These are phyloP conservation scores for Lotmaria passim DNA, from an alignment of 208 protist species.

Conservation along the genomic window DNA sequence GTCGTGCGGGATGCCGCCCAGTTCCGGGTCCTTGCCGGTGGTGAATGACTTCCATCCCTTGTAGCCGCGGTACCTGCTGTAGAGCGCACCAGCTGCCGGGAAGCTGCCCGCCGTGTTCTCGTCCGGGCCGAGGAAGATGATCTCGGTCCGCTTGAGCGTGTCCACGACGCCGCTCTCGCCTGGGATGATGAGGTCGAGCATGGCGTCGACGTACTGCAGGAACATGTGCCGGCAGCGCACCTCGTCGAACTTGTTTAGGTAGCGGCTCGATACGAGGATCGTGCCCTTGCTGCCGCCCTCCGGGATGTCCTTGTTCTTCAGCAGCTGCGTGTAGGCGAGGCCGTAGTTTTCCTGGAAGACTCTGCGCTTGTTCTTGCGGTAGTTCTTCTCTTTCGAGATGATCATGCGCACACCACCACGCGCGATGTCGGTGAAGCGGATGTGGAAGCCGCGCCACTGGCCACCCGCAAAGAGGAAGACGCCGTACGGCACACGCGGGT, in stretches of 20 bases:
- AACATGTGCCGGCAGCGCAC: slow-evolving; percentile 84
- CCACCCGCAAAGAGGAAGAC: slow-evolving; percentile 93
- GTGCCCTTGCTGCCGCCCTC: slow-evolving; percentile 97
- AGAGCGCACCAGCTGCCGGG: slow-evolving; percentile 67
- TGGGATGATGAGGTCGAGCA: slow-evolving; percentile 93
- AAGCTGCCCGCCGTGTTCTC: slow-evolving; percentile 94
- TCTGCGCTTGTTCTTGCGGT: slow-evolving; percentile 87
- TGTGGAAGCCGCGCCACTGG: slow-evolving; percentile 97
- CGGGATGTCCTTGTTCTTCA: slow-evolving; percentile 98
- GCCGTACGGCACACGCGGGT: slow-evolving; percentile 84
- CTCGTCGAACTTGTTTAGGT: slow-evolving; percentile 78
- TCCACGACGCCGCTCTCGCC: slow-evolving; percentile 84
- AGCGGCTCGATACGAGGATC: slow-evolving; percentile 81
- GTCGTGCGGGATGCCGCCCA: slow-evolving; percentile 96
- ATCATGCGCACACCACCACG: slow-evolving; percentile 97
- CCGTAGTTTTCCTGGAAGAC: slow-evolving; percentile 98
- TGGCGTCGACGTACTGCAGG: slow-evolving; percentile 94
- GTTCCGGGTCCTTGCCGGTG: slow-evolving; percentile 93
- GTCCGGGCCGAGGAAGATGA: slow-evolving; percentile 97
- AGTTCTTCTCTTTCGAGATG: slow-evolving; percentile 88
- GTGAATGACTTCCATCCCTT: slow-evolving; percentile 96
- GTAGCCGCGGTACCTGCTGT: slow-evolving; percentile 88
- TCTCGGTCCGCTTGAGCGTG: slow-evolving; percentile 82
- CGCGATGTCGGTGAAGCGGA: slow-evolving; percentile 95
- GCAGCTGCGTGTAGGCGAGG: slow-evolving; percentile 95